Evolutionary conservation across 176 grass and related monocot species (phyloP), one percentile per base, ranked within the genome.

Genomic region (Olyra latifolia): DNA sequence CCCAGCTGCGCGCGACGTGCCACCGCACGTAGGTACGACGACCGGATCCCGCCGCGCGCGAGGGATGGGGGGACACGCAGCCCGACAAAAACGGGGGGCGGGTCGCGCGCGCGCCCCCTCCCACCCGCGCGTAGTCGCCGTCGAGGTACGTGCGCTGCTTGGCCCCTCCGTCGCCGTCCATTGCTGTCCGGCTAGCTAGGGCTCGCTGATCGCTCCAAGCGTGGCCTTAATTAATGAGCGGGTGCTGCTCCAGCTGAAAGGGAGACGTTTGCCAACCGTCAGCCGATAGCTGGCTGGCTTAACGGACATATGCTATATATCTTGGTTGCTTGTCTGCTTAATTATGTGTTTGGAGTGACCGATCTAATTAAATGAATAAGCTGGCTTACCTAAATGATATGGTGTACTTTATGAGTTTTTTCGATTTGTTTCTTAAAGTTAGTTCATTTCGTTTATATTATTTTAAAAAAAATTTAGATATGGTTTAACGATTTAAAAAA

Each of bases 81-180:
- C 73, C 82, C 82, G 72, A 2, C 82, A 55, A 49, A 77, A 69
- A 16, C 63, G 82, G 82, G 82, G 52, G 82, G 39, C 49, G 81
- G 32, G 46, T 50, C 44, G 60, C 5, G 13, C 6, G 58, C 58
- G 22, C 11, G 13, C 15, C 10, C 43, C 43, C 43, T 8, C 49
- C 6, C n/a, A n/a, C n/a, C n/a, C n/a, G n/a, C n/a, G n/a, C n/a
- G n/a, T n/a, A n/a, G 32, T 35, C 32, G 32, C 32, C 32, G 32
- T 35, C 32, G 32, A 35, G 32, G 32, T 35, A 2, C 32, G 32
- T 2, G 32, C 32, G 32, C 32, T 2, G 32, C 4, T 0, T 2
- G 32, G 16, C 19, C 7, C 16, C 15, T n/a, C 50, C n/a, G 4
- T 12, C 55, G 55, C 11, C 8, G 10, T 22, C 50, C 32, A 2